Evolutionary conservation across 176 grass and related monocot species (phyloP), one percentile per base, ranked within the genome.

Genomic region (Poa annua): DNA sequence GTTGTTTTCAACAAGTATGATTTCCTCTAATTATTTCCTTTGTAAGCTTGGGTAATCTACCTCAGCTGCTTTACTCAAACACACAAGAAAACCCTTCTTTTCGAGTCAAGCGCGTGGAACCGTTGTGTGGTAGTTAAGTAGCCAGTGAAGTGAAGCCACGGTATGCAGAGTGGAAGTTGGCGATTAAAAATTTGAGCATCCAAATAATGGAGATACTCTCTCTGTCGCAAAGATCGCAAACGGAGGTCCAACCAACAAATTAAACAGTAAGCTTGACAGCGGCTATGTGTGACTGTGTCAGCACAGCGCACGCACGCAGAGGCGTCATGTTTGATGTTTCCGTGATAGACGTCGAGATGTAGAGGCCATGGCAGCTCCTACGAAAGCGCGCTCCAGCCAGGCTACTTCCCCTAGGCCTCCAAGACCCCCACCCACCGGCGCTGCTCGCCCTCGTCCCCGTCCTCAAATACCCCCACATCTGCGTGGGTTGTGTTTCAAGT

Each of bases 31-130:
- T 22, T 26, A 25, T 11, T 14, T 62, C 4, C 59, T 63, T 63
- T 11, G 25, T 63, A 11, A 32, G 25, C 55, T 65, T 66, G 3
- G 67, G 75, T 67, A 25, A 88, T 79, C 81, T 14, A 79, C 74
- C 45, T 65, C 17, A 66, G 60, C 75, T 65, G 80, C 53, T 78
- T 82, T 52, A 29, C 41, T 42, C 41, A 42, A 42, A 42, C 41
- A 42, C 41, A 1, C 41, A 42, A 42, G 41, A 2, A 10, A 42
- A 10, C 41, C 8, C 8, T 42, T 42, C 41, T 2, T 10, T 42
- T 42, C 41, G 41, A 42, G 41, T 42, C 41, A 42, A 42, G 7
- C 8, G 8, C 8, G 41, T 10, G 41, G 41, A 42, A 10, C 8
- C 41, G 9, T 9, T 42, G 59, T 32, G 55, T 74, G 57, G 57